Base-by-base conservation (phyloP, 495 filamentous ascomycete species). In the Clavariopsis aquatica region DNA sequence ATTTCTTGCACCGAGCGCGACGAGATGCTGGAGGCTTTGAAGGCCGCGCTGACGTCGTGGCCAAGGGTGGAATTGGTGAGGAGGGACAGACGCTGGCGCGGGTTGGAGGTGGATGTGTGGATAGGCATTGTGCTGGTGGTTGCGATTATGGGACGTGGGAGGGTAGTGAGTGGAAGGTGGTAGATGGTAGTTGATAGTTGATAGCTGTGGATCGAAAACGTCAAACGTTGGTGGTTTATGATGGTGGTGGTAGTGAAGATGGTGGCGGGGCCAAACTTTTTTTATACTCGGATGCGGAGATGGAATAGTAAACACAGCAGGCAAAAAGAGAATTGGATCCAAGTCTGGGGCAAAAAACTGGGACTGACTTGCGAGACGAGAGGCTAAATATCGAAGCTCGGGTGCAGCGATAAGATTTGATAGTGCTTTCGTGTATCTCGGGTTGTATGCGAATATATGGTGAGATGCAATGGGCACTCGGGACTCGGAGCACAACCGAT, bases 71-170 rank as follows among this genome's bases (percentile, higher is more conserved):
- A 57, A 65, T 71, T 66, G 61, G 68, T 70, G 60, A 68, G 59
- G 68, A 72, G 45, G 34, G 68, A 71, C 64, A 72, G 70, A 61
- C 70, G 70, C 52, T 70, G 68, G 57, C 70, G 70, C 22, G 70
- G 70, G 62, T 70, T 67, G 57, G 59, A 23, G 26, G 68, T 5
- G 28, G 59, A 34, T 36, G 47, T 12, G 41, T 59, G 46, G 55
- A 52, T 6, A 55, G 63, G 58, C 63, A 68, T 67, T 49, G 54
- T 69, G 62, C 15, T 15, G 29, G 22, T 54, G 20, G 59, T 59
- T 10, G 55, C 13, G 38, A 19, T 63, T 22, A 10, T 26, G 24
- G 22, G 47, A 34, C n/a, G 7, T 23, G 12, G 27, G 56, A 10
- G 6, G n/a, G n/a, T n/a, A 13, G 9, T 26, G n/a, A 28, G 38